Evolutionary conservation across 139 green algal genomes (phyloP).

Genomic region (Spirogloea muscicola): DNA sequence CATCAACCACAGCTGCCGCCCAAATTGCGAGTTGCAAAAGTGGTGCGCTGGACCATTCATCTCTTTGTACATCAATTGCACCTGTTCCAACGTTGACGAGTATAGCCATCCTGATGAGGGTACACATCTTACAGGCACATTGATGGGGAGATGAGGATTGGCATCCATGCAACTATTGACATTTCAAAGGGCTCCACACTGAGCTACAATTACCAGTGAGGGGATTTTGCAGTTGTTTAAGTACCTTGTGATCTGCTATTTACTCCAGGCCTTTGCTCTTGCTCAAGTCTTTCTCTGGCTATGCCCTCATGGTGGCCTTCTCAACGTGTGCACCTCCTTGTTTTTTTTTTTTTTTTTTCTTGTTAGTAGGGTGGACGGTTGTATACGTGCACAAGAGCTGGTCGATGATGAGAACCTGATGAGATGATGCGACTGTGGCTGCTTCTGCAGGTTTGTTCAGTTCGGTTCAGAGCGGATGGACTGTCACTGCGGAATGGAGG

Average conservation of each 20-base stretch:
- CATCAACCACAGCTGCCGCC: slow-evolving; percentile 96
- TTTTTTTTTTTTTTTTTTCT: not conserved
- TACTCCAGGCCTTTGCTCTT: not conserved
- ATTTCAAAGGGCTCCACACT: slow-evolving; percentile 76
- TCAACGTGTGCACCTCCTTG: not conserved
- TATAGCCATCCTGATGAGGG: no score
- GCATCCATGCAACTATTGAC: slow-evolving; percentile 73
- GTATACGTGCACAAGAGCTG: no score
- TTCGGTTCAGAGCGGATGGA: slow-evolving; percentile 7
- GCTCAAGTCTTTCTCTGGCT: not conserved
- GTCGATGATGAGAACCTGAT: no score
- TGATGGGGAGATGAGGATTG: slow-evolving; percentile 88
- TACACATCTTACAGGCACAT: slow-evolving; percentile 69
- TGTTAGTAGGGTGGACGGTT: not conserved
- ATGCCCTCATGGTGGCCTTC: not conserved
- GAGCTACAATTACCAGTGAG: slow-evolving; percentile 98
- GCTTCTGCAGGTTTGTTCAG: slow-evolving; percentile 29
- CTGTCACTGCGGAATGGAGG: slow-evolving; percentile 7
- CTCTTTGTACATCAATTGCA: no score
- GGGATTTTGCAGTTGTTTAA: not conserved
- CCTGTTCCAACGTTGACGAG: no score
- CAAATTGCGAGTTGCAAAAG: slow-evolving; percentile 99
- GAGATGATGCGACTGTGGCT: no score
- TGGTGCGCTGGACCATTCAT: no score
- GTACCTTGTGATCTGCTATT: not conserved